These are phyloP conservation scores for Metroxylon sagu DNA, from an alignment of 176 grass and related monocot species.

Conservation along the genomic window DNA sequence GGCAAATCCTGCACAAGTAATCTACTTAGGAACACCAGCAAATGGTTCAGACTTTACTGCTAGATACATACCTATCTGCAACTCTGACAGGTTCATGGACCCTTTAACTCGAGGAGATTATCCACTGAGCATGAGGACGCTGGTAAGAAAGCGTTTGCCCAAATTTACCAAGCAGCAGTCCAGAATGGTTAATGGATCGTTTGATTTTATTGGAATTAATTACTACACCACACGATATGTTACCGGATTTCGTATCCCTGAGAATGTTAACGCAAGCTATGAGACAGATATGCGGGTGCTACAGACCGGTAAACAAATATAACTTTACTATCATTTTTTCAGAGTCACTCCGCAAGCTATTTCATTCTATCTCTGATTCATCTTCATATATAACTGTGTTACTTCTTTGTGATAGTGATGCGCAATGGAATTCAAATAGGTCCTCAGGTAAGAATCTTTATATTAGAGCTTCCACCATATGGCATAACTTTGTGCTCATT, in stretches of 20 bases:
- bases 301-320: slow-evolving; percentile 43
- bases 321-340: background rate
- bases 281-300: slow-evolving; percentile 32
- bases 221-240: slow-evolving; percentile 44
- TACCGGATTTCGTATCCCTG: slow-evolving; percentile 16
- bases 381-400: background rate
- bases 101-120: slow-evolving; percentile 41
- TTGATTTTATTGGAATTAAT: slow-evolving; percentile 65
- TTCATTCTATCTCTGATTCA: background rate
- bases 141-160: slow-evolving; percentile 38
- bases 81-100: slow-evolving; percentile 33
- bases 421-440: slow-evolving; percentile 44
- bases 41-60: too few relatives aligned
- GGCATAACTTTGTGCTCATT: slow-evolving; percentile 1
- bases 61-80: background rate
- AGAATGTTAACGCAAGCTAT: slow-evolving; percentile 31
- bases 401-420: slow-evolving; percentile 16
- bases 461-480: background rate
- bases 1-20: background rate
- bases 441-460: slow-evolving; percentile 23
- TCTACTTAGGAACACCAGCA: too few relatives aligned
- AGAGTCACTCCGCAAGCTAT: background rate
- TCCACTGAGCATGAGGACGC: slow-evolving; percentile 28
- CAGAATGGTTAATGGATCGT: slow-evolving; percentile 32
- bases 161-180: slow-evolving; percentile 42